phyloP scores from a whole-genome alignment of 208 protist genomes.

The Leishmania mexicana region DNA sequence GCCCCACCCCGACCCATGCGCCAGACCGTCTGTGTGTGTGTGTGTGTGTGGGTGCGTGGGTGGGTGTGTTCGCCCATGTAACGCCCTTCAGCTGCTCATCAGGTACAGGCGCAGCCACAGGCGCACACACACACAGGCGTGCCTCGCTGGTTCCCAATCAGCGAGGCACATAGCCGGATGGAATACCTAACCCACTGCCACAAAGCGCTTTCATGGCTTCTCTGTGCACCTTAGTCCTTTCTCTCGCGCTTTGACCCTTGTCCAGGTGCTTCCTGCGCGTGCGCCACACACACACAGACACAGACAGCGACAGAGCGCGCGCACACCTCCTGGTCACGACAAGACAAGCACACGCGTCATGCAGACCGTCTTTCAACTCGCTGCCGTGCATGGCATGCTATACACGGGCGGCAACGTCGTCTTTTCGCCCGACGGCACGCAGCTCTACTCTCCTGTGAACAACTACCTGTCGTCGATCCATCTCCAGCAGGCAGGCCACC shows the following conservation, averaged over 20 bases:
- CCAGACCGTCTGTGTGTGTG: neutral
- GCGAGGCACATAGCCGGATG: neutral
- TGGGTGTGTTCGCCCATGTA: neutral
- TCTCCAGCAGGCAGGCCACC: conserved; percentile 77
- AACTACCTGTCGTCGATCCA: conserved; percentile 86
- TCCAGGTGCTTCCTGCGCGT: neutral
- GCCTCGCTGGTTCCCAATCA: neutral
- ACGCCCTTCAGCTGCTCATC: neutral
- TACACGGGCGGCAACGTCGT: conserved; percentile 92
- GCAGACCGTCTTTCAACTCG: conserved; percentile 86
- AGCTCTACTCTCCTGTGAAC: conserved; percentile 88
- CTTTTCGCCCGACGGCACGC: conserved; percentile 81
- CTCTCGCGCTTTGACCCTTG: neutral
- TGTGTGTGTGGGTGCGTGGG: too few relatives aligned
- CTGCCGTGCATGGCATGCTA: conserved; percentile 91
- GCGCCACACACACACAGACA: neutral
- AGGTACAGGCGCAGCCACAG: neutral
- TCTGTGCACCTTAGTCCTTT: neutral
- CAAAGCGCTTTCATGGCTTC: too few relatives aligned
- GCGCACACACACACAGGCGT: neutral
- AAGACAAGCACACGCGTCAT: conserved; percentile 28
- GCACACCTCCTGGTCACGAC: neutral
- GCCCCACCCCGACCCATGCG: neutral
- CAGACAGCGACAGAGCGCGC: neutral
- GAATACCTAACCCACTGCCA: too few relatives aligned